phyloP scores from a whole-genome alignment of 2,329 filamentous ascomycete species.

The Cryphonectria carpinicola region DNA sequence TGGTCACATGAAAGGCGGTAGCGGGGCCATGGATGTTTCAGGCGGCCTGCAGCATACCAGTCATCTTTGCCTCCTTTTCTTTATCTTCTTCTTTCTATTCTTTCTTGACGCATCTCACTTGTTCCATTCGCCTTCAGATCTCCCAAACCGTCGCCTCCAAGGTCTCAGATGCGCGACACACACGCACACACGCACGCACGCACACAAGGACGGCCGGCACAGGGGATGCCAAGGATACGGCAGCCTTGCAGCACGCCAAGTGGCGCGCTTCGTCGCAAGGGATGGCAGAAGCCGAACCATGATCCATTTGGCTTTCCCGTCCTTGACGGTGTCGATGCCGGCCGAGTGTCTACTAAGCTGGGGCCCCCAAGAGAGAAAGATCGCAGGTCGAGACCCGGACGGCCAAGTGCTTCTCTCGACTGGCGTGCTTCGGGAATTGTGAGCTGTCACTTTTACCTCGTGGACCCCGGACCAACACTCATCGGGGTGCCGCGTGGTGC shows the following conservation, averaged over 20 bases:
- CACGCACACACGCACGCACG: background rate
- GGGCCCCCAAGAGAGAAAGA: background rate
- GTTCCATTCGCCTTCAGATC: background rate
- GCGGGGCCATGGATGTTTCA: constrained; percentile 2
- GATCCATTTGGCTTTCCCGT: background rate
- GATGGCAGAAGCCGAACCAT: background rate
- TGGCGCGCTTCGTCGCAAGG: constrained; percentile 7
- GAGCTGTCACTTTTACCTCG: constrained; percentile 22
- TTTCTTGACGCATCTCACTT: background rate
- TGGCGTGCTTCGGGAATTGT: constrained; percentile 11
- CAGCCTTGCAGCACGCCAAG: constrained; percentile 2
- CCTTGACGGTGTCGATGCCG: background rate
- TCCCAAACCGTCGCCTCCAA: background rate
- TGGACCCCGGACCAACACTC: background rate
- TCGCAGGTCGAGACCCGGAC: background rate
- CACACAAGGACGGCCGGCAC: background rate
- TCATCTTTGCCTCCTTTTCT: background rate
- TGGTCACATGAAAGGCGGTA: background rate
- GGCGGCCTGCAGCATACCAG: background rate
- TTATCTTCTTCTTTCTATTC: background rate
- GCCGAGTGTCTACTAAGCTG: background rate
- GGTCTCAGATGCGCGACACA: constrained; percentile 4
- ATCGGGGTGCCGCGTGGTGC: background rate
- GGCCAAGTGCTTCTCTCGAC: constrained; percentile 12
- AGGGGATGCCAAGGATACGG: background rate